Evolutionary conservation across 1,139 yeast genomes (phyloP), one percentile per base, ranked within the genome.

Genomic region (Sugiyamaella pinicola): DNA sequence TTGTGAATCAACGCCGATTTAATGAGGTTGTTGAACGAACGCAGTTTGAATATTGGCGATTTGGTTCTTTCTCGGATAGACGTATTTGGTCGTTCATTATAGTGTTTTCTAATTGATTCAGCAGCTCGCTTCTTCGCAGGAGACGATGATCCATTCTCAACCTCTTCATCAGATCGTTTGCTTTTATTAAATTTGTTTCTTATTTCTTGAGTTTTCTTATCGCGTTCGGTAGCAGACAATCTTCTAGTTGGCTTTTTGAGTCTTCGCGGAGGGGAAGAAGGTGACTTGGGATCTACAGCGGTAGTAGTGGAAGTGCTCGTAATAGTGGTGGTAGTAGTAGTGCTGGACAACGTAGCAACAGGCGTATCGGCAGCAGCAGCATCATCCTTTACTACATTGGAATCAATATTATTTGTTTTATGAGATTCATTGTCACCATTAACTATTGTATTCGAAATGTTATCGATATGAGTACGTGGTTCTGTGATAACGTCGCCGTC

Each of bases 1-100:
- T 84, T 84, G 51, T 86, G 85, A 52, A 93, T 81, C n/a, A 93
- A 72, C 62, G 90, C 87, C 64, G 88, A 87, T 69, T 93, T 93
- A 65, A 93, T 85, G 59, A 93, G 88, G 67, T 93, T 95, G 69
- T 93, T 95, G 76, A 90, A 95, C 61, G 87, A 86, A 56, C 97
- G 77, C 57, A 95, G 75, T 64, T 87, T 85, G 69, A 87, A 84
- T 64, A 93, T 93, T 5, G 95, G 95, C 0, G 97, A 89, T 39
- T 81, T 76, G 28, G 84, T 77, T 59, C 99, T 77, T 22, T 81
- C 83, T 53, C 80, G 81, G 33, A 74, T 72, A 58, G 84, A 82
- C 1, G 93, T 80, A 59, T 82, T 81, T 0, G 96, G 87, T 63
- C 96, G 78, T 61, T 87, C 86, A 69, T 93, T 93, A 68, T 93